Base-by-base conservation (phyloP, 805 yeast genomes). In the Cyberlindnera xishuangbannaensis region DNA sequence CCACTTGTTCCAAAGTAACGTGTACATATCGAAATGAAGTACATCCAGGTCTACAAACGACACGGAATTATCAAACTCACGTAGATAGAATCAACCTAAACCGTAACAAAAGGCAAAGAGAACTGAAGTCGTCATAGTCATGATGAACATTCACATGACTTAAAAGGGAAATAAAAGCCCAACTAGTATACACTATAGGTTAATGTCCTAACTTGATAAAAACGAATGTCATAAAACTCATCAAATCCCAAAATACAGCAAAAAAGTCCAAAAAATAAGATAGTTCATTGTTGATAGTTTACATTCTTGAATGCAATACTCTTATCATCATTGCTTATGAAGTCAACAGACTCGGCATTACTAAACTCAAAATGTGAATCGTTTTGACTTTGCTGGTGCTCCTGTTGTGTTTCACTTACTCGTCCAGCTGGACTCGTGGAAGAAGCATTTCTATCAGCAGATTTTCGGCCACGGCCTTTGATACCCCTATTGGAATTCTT, bases 401-500 rank as follows among this genome's bases (percentile, higher is more conserved):
- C 17, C 15, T 8, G 32, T 15, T 12, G 10, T 15, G 12, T 13
- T 26, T 23, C 31, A 6, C 8, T 16, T 28, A 7, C 15, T 10
- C 15, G 25, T 7, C 19, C 18, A 18, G 19, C 20, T 18, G 40
- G 33, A 18, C 32, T 19, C 11, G 39, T 17, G 7, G 33, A n/a
- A 12, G 30, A 18, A 9, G 24, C 27, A 5, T 27, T 14, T n/a
- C 12, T 22, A 5, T 23, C 26, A 11, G 21, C 31, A 15, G 34
- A 12, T 30, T 64, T 65, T 48, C 76, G 83, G 5, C 97, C 97
- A 39, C 97, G 72, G 18, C 97, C 97, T 47, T 84, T 78, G 41
- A 88, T 88, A 14, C 97, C 97, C 50, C 85, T 76, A 53, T 88
- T 88, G 28, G 92, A 75, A 55, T 88, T 86, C 57, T 85, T 85